Conservation (phyloP, 192 early-diverging fungal genomes). For the Thamnidium elegans region DNA sequence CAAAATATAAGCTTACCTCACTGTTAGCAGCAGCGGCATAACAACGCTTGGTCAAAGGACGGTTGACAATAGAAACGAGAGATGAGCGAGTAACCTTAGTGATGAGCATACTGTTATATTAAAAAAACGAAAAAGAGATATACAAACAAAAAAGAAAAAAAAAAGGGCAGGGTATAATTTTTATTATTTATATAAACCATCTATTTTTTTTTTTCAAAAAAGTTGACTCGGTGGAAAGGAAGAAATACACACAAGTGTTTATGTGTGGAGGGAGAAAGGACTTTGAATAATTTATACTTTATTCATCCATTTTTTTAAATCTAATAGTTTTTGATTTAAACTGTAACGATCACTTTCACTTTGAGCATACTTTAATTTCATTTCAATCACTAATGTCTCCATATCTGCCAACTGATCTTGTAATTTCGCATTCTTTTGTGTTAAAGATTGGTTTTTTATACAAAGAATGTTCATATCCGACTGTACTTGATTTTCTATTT, state of each 20-base stretch:
- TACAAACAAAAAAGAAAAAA: slow-evolving; percentile 4
- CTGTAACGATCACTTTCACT: slow-evolving; percentile 75
- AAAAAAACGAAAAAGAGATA: background rate
- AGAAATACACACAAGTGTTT: background rate
- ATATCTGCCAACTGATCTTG: slow-evolving; percentile 63
- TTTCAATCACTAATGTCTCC: slow-evolving; percentile 67
- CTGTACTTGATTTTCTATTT: slow-evolving; percentile 59
- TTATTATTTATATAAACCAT: slow-evolving; percentile 3
- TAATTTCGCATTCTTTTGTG: slow-evolving; percentile 58
- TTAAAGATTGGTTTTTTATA: slow-evolving; percentile 78
- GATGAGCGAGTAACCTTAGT: slow-evolving; percentile 6
- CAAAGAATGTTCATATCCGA: slow-evolving; percentile 75
- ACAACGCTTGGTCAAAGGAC: slow-evolving; percentile 8
- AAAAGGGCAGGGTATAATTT: background rate
- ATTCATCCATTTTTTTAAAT: slow-evolving; percentile 59
- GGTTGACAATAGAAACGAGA: background rate
- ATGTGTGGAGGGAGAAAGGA: background rate
- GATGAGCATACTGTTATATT: background rate
- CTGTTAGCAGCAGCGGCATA: slow-evolving; percentile 8
- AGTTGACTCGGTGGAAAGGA: slow-evolving; percentile 41
- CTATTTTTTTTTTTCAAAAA: background rate
- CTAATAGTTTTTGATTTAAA: slow-evolving; percentile 63
- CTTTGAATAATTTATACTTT: background rate
- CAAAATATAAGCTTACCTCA: slow-evolving; percentile 13
- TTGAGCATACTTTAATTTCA: slow-evolving; percentile 80